These are phyloP conservation scores for Speleostelium caveatum DNA, from an alignment of 78 protist species.

Conservation along the genomic window DNA sequence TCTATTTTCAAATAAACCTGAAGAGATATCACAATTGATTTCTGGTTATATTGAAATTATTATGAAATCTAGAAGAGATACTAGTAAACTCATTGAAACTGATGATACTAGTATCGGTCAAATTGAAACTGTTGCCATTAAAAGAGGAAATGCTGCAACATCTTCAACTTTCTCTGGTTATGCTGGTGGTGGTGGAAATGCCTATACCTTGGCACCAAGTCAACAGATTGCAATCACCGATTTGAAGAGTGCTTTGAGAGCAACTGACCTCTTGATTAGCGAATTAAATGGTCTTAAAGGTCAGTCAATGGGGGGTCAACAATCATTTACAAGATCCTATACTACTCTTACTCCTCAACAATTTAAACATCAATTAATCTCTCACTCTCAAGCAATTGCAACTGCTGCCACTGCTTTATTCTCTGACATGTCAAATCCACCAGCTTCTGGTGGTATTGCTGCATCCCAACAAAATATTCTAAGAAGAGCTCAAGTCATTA, in stretches of 20 bases:
- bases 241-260: conserved; percentile 73
- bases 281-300: conserved; percentile 40
- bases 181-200: conserved; percentile 11
- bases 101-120: conserved; percentile 39
- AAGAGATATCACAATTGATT: conserved; percentile 66
- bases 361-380: conserved; percentile 55
- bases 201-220: conserved; percentile 24
- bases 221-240: conserved; percentile 79
- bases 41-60: conserved; percentile 85
- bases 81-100: conserved; percentile 5
- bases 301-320: neutral
- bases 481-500: conserved; percentile 61
- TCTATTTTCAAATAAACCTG: conserved; percentile 55
- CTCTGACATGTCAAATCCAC: conserved; percentile 43
- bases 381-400: conserved; percentile 55
- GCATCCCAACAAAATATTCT: conserved; percentile 43
- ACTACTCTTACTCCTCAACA: conserved; percentile 78
- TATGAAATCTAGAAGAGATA: conserved; percentile 57
- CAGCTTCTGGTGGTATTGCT: conserved; percentile 61
- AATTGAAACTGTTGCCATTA: conserved; percentile 47
- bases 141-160: conserved; percentile 22
- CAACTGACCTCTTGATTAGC: conserved; percentile 61
- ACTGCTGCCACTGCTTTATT: conserved; percentile 48
- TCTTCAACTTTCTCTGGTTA: conserved; percentile 5
- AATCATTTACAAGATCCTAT: conserved; percentile 35